phyloP scores from a whole-genome alignment of 257 asterid genomes.

The Capsicum pubescens region DNA sequence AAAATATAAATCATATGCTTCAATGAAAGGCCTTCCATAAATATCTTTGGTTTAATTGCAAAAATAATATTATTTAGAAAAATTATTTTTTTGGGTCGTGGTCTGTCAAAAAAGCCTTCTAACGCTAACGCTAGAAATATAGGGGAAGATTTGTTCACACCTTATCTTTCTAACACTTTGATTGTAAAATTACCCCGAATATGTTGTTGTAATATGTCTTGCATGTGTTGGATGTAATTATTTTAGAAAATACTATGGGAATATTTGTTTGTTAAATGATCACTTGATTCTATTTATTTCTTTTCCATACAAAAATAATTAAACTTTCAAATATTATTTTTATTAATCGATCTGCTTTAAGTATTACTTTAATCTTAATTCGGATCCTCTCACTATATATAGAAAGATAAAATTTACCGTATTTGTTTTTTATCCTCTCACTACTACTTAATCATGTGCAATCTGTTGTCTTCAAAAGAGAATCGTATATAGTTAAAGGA shows the following conservation, averaged over 20 bases:
- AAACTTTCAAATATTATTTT: not conserved
- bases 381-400: not conserved
- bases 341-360: not conserved
- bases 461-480: not conserved
- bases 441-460: conserved; percentile 9
- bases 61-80: no score
- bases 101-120: no score
- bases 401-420: not conserved
- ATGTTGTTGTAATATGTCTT: no score
- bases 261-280: not conserved
- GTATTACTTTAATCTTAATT: not conserved
- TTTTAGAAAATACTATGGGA: no score
- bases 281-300: not conserved
- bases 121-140: no score
- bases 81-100: no score
- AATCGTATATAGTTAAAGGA: not conserved
- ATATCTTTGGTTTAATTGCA: not conserved
- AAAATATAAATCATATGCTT: not conserved
- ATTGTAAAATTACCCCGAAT: no score
- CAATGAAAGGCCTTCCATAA: not conserved
- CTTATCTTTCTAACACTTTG: no score
- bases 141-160: no score
- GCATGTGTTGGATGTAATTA: no score
- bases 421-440: conserved; percentile 3
- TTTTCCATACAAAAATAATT: not conserved